phyloP scores from a whole-genome alignment of 352 stramenopile species.

The Phytophthora meadii region DNA sequence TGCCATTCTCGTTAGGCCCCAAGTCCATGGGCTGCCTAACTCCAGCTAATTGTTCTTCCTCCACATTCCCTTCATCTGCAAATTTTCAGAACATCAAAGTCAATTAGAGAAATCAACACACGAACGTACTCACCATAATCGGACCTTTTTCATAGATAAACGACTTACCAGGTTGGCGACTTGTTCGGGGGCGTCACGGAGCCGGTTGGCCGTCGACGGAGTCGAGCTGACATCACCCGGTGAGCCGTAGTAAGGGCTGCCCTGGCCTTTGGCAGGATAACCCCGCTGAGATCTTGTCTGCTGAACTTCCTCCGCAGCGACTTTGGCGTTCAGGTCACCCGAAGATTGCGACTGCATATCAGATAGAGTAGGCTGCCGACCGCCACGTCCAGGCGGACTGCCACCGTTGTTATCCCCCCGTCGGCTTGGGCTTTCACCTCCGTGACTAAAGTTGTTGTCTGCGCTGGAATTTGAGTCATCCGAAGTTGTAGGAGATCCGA shows the following conservation, averaged over 20 bases:
- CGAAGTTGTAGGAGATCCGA: conserved; percentile 73
- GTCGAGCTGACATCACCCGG: conserved; percentile 39
- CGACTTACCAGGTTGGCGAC: conserved; percentile 58
- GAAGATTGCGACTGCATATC: conserved; percentile 58
- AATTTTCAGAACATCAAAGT: conserved; percentile 1
- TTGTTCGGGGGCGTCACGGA: conserved; percentile 55
- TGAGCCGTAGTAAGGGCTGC: conserved; percentile 48
- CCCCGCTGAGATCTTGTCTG: conserved; percentile 43
- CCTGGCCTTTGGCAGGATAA: conserved; percentile 50
- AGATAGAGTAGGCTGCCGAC: conserved; percentile 30
- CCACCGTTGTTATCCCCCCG: conserved; percentile 49
- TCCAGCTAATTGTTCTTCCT: conserved; percentile 77
- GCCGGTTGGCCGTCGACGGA: conserved; percentile 34
- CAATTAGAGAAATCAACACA: conserved; percentile 16
- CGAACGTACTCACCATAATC: conserved; percentile 5
- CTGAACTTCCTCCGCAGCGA: conserved; percentile 34
- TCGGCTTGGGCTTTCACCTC: conserved; percentile 37
- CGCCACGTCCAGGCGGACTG: conserved; percentile 46
- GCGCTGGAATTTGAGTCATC: conserved; percentile 80
- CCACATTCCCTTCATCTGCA: conserved; percentile 85
- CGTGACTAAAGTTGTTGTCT: conserved; percentile 76
- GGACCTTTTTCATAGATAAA: conserved; percentile 25
- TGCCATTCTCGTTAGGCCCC: conserved; percentile 23
- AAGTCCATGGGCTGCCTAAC: conserved; percentile 6
- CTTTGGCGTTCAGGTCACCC: conserved; percentile 46